Evolutionary conservation across 768 basidiomycete species (phyloP).

Genomic region (Russula emetica): DNA sequence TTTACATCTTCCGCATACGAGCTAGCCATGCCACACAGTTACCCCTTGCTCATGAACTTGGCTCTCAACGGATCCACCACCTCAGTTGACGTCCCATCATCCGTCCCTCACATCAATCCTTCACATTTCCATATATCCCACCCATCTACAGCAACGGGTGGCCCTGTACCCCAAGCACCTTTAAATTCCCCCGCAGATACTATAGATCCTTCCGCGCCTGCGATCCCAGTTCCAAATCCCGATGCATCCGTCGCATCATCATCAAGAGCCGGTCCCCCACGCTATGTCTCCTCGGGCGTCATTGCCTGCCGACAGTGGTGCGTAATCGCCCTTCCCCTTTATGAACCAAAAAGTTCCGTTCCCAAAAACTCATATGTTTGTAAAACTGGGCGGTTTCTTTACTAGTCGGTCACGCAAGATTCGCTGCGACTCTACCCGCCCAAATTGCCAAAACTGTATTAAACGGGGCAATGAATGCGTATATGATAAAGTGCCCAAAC

Average conservation of each 20-base stretch:
- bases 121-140: slow-evolving; percentile 22
- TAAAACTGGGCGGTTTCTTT: slow-evolving; percentile 30
- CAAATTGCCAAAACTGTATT: slow-evolving; percentile 76
- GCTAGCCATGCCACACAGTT: slow-evolving; percentile 22
- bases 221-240: slow-evolving; percentile 24
- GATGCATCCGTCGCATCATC: slow-evolving; percentile 27
- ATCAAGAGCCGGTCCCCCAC: slow-evolving; percentile 36
- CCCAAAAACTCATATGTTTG: slow-evolving; percentile 6
- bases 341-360: slow-evolving; percentile 32
- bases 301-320: slow-evolving; percentile 85
- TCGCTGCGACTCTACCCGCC: slow-evolving; percentile 78
- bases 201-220: slow-evolving; percentile 20
- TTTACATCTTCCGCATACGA: slow-evolving; percentile 27
- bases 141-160: slow-evolving; percentile 3
- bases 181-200: slow-evolving; percentile 5
- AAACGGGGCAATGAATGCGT: slow-evolving; percentile 73
- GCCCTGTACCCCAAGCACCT: slow-evolving; percentile 13
- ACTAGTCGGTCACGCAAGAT: slow-evolving; percentile 77
- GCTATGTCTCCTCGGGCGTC: slow-evolving; percentile 63
- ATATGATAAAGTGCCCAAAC: slow-evolving; percentile 76
- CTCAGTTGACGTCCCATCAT: slow-evolving; percentile 14
- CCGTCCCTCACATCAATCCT: slow-evolving; percentile 17
- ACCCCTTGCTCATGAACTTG: slow-evolving; percentile 20
- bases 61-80: slow-evolving; percentile 14
- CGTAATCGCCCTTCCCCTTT: slow-evolving; percentile 37